Evolutionary conservation across 768 basidiomycete genomes (phyloP).

Genomic region (Epithele typhae): DNA sequence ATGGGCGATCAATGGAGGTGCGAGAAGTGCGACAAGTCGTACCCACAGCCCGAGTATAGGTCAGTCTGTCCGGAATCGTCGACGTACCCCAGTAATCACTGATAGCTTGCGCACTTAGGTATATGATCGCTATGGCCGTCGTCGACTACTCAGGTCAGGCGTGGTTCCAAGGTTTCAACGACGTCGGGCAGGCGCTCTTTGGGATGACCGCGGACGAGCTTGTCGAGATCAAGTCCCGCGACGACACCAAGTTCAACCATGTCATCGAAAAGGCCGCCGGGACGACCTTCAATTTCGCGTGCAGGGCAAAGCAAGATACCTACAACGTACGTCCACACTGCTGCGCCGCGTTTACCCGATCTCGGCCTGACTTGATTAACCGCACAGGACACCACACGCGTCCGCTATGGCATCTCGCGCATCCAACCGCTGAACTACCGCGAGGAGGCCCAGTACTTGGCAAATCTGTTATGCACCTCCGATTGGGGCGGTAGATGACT

Average conservation of each 20-base stretch:
- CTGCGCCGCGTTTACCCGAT: too few relatives aligned
- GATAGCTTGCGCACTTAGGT: slow-evolving; percentile 35
- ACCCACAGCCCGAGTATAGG: slow-evolving; percentile 75
- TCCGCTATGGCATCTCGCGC: slow-evolving; percentile 77
- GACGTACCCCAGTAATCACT: background rate
- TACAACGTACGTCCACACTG: slow-evolving; percentile 58
- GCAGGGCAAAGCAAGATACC: slow-evolving; percentile 82
- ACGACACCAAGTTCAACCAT: slow-evolving; percentile 54
- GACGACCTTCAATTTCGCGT: slow-evolving; percentile 74
- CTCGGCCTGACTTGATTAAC: too few relatives aligned
- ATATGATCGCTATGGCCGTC: slow-evolving; percentile 80
- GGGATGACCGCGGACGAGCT: slow-evolving; percentile 78
- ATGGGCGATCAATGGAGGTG: slow-evolving; percentile 76
- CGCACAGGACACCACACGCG: slow-evolving; percentile 69
- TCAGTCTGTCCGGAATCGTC: slow-evolving; percentile 33
- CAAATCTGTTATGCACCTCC: slow-evolving; percentile 50
- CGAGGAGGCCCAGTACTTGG: slow-evolving; percentile 57
- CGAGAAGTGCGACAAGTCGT: slow-evolving; percentile 84
- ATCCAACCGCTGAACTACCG: slow-evolving; percentile 64
- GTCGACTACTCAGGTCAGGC: slow-evolving; percentile 87
- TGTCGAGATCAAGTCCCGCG: slow-evolving; percentile 62
- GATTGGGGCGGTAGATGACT: slow-evolving; percentile 43
- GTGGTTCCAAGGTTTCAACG: slow-evolving; percentile 96
- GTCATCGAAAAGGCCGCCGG: slow-evolving; percentile 64
- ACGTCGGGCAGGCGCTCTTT: slow-evolving; percentile 74